A percentile compares a stretch with the other conserved stretches of the same genome.
phyloP scores from a whole-genome alignment of 129 eudicot species.

The Flaveria linearis region DNA sequence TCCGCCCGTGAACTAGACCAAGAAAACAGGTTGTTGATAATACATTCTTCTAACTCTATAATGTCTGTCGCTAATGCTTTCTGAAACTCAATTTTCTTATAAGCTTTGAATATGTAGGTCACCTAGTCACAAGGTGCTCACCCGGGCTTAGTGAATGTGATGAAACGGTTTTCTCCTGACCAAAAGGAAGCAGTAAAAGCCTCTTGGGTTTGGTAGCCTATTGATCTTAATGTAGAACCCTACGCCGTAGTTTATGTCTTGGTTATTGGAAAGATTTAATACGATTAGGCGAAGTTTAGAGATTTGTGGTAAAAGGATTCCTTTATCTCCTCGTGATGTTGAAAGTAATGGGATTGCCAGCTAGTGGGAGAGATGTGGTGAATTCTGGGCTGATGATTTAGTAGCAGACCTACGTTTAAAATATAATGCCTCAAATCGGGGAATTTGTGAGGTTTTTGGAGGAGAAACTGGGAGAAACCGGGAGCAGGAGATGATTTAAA shows the following conservation, averaged over 20 bases:
- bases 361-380: conserved; percentile 79
- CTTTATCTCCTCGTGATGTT: conserved; percentile 70
- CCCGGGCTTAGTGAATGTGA: conserved; percentile 77
- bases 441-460: conserved; percentile 74
- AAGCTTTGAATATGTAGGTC: conserved; percentile 45
- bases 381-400: conserved; percentile 70
- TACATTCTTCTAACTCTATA: not conserved
- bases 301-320: conserved; percentile 72
- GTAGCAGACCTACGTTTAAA: conserved; percentile 60
- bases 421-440: conserved; percentile 80
- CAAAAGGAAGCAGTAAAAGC: conserved; percentile 68
- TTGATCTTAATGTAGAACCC: conserved; percentile 75
- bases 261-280: conserved; percentile 76
- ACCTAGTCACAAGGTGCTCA: conserved; percentile 79
- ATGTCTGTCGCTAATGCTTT: not conserved
- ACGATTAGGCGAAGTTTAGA: conserved; percentile 70
- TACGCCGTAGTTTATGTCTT: conserved; percentile 76
- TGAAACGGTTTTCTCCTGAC: conserved; percentile 64
- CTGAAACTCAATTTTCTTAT: not conserved
- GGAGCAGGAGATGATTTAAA: conserved; percentile 86
- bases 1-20: conserved; percentile 70
- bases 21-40: conserved; percentile 55
- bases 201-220: conserved; percentile 79
- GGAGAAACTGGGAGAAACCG: conserved; percentile 57
- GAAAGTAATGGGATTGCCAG: conserved; percentile 80